Evolutionary conservation across 176 grass and related monocot species (phyloP).

Genomic region (Oryza longistaminata): DNA sequence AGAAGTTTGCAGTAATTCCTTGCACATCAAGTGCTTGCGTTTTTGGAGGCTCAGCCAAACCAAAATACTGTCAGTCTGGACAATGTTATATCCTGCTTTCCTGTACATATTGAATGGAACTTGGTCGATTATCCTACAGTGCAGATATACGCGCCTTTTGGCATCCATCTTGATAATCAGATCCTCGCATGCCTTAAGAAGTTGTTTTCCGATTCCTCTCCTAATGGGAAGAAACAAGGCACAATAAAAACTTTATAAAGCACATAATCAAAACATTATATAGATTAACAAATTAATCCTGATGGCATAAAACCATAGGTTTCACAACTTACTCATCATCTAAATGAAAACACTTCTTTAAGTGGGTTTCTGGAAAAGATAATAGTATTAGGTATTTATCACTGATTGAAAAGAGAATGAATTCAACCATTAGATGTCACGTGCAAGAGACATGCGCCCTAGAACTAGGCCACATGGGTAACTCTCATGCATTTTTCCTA

Average conservation of each 20-base stretch:
- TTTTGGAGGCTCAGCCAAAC: slow-evolving; percentile 80
- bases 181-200: slow-evolving; percentile 81
- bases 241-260: background rate
- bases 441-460: background rate
- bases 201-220: slow-evolving; percentile 75
- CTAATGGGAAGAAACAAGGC: slow-evolving; percentile 18
- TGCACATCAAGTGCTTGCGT: slow-evolving; percentile 79
- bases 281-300: background rate
- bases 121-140: slow-evolving; percentile 82
- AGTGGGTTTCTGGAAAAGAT: background rate
- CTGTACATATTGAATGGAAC: slow-evolving; percentile 76
- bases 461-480: background rate
- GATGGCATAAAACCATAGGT: background rate
- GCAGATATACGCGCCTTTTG: slow-evolving; percentile 64
- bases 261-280: background rate
- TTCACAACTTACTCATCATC: background rate
- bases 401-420: background rate
- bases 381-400: background rate
- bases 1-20: slow-evolving; percentile 50
- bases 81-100: slow-evolving; percentile 65
- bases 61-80: slow-evolving; percentile 67
- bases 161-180: slow-evolving; percentile 64
- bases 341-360: background rate
- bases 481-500: background rate
- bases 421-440: background rate